These are phyloP conservation scores for Diversispora epigaea DNA, from an alignment of 192 early-diverging fungal genomes.

Conservation along the genomic window DNA sequence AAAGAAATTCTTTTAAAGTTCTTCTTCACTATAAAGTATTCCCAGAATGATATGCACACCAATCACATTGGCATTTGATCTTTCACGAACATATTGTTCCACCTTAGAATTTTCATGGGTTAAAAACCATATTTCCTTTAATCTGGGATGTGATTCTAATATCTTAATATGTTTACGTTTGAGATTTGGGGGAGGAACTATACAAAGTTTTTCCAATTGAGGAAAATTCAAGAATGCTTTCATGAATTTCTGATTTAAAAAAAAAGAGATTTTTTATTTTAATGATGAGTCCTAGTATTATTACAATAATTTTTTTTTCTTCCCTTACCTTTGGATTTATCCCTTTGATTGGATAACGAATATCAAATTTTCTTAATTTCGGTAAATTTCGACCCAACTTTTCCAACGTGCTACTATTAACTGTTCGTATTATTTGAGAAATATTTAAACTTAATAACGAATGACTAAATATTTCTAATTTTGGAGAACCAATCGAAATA, in stretches of 20 bases:
- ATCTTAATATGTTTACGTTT: slow-evolving; percentile 1
- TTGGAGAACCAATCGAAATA: neutral
- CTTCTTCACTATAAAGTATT: neutral
- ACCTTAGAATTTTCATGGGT: neutral
- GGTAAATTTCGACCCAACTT: neutral
- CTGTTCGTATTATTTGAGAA: neutral
- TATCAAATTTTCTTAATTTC: slow-evolving; percentile 5
- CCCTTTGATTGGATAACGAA: slow-evolving; percentile 1
- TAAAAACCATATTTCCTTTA: slow-evolving; percentile 8
- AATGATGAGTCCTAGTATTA: neutral
- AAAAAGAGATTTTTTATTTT: too few relatives aligned
- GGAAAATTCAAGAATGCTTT: neutral
- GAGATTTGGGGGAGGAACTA: neutral
- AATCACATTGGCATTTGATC: neutral
- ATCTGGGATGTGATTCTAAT: neutral
- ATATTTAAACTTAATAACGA: neutral
- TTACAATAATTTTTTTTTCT: neutral
- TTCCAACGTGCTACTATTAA: neutral
- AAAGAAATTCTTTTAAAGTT: neutral
- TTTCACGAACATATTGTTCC: neutral
- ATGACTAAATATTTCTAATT: neutral
- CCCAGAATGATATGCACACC: neutral
- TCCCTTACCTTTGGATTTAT: slow-evolving; percentile 2
- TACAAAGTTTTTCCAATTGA: neutral
- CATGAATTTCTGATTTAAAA: neutral